Percentiles rank a stretch among this genome's conserved stretches.
phyloP scores from a whole-genome alignment of 768 basidiomycete genomes.

The Mycena albidolilacea region DNA sequence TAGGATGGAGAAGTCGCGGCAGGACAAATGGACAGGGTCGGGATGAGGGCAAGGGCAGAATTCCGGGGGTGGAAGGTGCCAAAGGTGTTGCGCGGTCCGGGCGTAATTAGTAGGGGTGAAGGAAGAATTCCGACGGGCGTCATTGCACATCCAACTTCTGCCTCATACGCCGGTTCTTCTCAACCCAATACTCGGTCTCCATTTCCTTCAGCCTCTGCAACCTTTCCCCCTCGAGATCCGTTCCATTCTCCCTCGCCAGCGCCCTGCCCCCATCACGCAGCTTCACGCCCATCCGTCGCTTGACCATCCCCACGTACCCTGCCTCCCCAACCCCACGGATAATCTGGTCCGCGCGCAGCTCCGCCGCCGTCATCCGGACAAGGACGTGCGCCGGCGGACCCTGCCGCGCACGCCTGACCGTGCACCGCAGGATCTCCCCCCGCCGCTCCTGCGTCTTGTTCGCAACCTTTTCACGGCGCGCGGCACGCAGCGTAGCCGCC shows the following conservation, averaged over 20 bases:
- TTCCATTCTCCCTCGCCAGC: slow-evolving; percentile 37
- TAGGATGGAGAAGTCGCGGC: no score
- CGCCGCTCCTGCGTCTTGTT: slow-evolving; percentile 78
- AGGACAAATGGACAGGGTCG: no score
- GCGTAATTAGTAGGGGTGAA: no score
- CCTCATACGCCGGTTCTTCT: slow-evolving; percentile 20
- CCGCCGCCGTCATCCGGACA: slow-evolving; percentile 63
- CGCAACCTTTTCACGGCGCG: slow-evolving; percentile 70
- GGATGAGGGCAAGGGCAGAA: no score
- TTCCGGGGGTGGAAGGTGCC: no score
- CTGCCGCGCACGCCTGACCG: slow-evolving; percentile 62
- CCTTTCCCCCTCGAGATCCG: slow-evolving; percentile 54
- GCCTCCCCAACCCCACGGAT: slow-evolving; percentile 71
- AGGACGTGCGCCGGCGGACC: slow-evolving; percentile 78
- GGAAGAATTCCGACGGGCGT: no score
- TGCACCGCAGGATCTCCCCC: slow-evolving; percentile 71
- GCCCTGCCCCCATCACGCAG: slow-evolving; percentile 46
- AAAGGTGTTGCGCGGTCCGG: no score
- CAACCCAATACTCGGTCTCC: slow-evolving; percentile 37
- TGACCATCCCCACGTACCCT: slow-evolving; percentile 80
- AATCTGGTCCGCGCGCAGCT: slow-evolving; percentile 65
- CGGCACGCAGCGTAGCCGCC: slow-evolving; percentile 64
- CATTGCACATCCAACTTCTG: neutral
- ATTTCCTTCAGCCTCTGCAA: slow-evolving; percentile 49
- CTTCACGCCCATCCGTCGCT: slow-evolving; percentile 68